These are phyloP conservation scores for Pseudozyma sp. DNA, from an alignment of 1,284 basidiomycete genomes.

Conservation along the genomic window DNA sequence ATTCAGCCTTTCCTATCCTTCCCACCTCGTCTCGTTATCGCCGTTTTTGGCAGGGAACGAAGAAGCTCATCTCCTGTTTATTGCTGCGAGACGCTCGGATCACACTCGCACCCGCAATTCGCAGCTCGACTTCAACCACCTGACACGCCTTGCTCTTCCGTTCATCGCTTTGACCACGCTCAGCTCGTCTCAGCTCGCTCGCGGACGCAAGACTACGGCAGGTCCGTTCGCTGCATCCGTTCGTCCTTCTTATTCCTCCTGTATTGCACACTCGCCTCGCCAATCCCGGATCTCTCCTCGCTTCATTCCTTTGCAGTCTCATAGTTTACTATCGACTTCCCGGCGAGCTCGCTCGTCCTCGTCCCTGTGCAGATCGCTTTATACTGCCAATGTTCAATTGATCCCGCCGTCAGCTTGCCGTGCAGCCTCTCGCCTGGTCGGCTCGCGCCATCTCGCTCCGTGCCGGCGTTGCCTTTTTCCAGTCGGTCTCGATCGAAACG, in stretches of 20 bases:
- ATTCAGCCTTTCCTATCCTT: not conserved
- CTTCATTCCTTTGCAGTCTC: not conserved
- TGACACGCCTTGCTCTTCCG: not conserved
- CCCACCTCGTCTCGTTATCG: no score
- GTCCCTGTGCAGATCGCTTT: constrained; percentile 4
- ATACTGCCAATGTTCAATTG: constrained; percentile 24
- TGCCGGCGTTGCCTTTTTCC: not conserved
- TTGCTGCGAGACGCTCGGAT: not conserved
- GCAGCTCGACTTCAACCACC: not conserved
- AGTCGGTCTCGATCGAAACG: no score
- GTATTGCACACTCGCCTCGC: not conserved
- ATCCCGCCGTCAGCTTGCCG: not conserved
- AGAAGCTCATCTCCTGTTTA: no score
- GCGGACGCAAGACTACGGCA: not conserved
- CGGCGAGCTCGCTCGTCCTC: constrained; percentile 4
- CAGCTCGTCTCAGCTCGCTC: not conserved
- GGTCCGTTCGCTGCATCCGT: constrained; percentile 8
- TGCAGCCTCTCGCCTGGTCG: constrained; percentile 13
- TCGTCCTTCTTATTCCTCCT: not conserved
- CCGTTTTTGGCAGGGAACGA: no score
- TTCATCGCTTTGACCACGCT: no score
- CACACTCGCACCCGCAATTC: not conserved
- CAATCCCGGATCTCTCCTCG: not conserved
- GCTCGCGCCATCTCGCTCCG: constrained; percentile 2
- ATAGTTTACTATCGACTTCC: not conserved